Percentiles rank a stretch among this genome's conserved stretches.
These are phyloP conservation scores for Lasiodiplodia sp. DNA, from an alignment of 2,329 filamentous ascomycete species.

Conservation along the genomic window DNA sequence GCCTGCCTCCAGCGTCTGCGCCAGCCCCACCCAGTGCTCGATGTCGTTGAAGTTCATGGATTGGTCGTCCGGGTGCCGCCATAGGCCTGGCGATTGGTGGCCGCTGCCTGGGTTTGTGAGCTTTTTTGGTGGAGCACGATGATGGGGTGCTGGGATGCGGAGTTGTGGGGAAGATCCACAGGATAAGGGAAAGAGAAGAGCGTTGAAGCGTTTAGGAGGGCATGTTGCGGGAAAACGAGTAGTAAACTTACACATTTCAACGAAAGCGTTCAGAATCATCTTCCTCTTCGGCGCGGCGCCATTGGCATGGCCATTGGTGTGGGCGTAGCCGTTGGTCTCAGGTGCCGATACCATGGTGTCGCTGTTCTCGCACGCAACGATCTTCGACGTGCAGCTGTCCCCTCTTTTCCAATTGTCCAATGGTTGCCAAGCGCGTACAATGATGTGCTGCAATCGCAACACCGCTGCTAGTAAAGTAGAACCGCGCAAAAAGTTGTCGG, in stretches of 20 bases:
- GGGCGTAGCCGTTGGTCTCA: constrained; percentile 15
- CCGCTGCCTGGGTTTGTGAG: constrained; percentile 27
- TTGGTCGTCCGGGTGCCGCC: constrained; percentile 62
- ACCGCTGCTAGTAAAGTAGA: neutral
- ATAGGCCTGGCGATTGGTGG: constrained; percentile 59
- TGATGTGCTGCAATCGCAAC: neutral
- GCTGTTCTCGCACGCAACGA: neutral
- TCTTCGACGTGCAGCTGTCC: neutral
- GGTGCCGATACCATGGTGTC: constrained; percentile 2
- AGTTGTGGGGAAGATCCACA: neutral
- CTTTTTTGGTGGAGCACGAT: neutral
- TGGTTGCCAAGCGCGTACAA: neutral
- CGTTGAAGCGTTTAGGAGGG: neutral
- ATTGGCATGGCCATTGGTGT: constrained; percentile 25
- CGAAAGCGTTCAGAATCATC: constrained; percentile 53
- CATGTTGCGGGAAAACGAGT: neutral
- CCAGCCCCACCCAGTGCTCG: constrained; percentile 48
- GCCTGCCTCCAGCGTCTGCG: constrained; percentile 47
- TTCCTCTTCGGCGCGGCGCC: constrained; percentile 41
- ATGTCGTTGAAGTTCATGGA: constrained; percentile 62
- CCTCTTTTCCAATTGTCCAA: neutral
- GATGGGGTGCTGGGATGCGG: neutral
- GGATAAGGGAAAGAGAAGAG: neutral
- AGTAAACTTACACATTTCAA: constrained; percentile 40
- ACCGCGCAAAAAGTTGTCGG: neutral